Percentiles rank a stretch among this genome's conserved stretches.
phyloP scores from a whole-genome alignment of 345 rosid species.

The Reutealis trisperma region DNA sequence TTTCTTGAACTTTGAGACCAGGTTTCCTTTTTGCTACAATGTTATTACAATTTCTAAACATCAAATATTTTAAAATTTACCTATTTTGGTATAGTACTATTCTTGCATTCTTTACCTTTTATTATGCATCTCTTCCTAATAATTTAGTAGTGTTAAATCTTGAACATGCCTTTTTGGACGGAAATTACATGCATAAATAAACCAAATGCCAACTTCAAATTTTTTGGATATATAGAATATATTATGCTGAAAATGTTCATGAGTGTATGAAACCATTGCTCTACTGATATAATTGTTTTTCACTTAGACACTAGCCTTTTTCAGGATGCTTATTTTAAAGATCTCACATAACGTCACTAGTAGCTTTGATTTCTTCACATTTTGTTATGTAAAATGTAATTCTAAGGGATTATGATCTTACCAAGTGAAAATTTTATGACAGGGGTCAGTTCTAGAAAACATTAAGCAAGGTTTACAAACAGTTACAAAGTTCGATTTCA shows the following conservation, averaged over 20 bases:
- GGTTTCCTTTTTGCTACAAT: no score
- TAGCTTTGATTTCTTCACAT: neutral
- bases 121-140: neutral
- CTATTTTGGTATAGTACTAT: neutral
- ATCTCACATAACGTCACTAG: no score
- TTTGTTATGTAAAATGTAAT: neutral
- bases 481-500: conserved; percentile 30
- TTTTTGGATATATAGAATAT: neutral
- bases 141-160: neutral
- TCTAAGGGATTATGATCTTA: neutral
- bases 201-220: neutral
- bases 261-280: neutral
- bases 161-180: neutral
- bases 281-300: no score
- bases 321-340: neutral
- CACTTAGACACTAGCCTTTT: neutral
- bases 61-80: neutral
- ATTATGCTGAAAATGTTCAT: neutral
- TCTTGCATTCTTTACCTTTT: neutral
- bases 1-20: neutral
- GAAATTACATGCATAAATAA: neutral
- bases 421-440: neutral
- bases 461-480: conserved; percentile 11
- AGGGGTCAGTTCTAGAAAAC: conserved; percentile 30
- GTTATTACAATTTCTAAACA: neutral